Percentiles rank a stretch among this genome's conserved stretches.
Evolutionary conservation across 2,329 filamentous ascomycete genomes (phyloP).

Genomic region (Fusarium sp.): DNA sequence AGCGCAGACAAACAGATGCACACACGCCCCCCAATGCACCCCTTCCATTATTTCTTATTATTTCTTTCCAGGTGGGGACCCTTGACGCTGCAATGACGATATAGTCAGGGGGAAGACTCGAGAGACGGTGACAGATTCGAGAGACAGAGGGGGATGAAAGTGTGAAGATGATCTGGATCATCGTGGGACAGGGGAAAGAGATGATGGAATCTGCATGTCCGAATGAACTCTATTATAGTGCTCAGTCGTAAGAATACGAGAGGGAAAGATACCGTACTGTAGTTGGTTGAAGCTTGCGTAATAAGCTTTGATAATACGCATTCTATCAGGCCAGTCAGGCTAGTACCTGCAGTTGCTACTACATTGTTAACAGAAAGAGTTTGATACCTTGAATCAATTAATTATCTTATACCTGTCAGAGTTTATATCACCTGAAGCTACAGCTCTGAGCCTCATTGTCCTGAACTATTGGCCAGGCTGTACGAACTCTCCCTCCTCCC

Average conservation of each 20-base stretch:
- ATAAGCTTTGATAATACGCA: neutral
- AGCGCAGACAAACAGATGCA: slow-evolving; percentile 10
- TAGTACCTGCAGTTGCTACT: neutral
- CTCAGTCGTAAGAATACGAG: neutral
- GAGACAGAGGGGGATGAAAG: neutral
- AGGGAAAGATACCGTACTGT: neutral
- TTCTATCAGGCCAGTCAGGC: neutral
- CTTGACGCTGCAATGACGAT: slow-evolving; percentile 41
- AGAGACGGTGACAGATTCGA: slow-evolving; percentile 12
- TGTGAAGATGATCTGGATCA: neutral
- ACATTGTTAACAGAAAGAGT: neutral
- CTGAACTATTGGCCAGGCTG: neutral
- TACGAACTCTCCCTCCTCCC: neutral
- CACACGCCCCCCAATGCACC: slow-evolving; percentile 1
- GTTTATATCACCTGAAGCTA: neutral
- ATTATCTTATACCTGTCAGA: neutral
- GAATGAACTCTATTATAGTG: slow-evolving; percentile 4
- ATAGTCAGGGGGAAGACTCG: slow-evolving; percentile 25
- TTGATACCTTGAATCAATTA: neutral
- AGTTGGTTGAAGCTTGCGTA: neutral
- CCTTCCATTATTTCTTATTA: slow-evolving; percentile 9
- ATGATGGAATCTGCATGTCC: slow-evolving; percentile 13
- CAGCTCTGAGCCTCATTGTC: neutral
- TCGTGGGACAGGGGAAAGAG: neutral
- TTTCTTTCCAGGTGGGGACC: slow-evolving; percentile 42